Evolutionary conservation across 2,329 filamentous ascomycete genomes (phyloP), one percentile per base, ranked within the genome.

Genomic region (Cercospora janseana): DNA sequence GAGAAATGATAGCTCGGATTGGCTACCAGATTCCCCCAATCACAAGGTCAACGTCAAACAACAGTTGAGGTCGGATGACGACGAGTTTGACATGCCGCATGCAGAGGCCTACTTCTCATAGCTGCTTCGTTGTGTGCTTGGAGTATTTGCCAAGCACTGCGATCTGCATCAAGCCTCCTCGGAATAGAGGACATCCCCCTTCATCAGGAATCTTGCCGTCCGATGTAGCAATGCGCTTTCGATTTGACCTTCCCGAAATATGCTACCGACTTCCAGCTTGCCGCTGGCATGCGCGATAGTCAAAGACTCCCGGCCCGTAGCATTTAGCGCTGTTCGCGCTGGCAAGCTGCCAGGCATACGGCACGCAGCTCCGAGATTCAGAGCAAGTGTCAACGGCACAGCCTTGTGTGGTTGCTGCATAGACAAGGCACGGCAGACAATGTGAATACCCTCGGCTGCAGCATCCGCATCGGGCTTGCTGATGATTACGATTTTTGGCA

Each of bases 401-500:
- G 72, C 70, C 40, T 69, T 69, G 59, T 74, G 72, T 4, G 72
- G 70, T 48, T 73, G 71, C 24, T 63, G 65, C 53, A 72, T 72
- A 4, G 72, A 74, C n/a, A 75, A 55, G 26, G 72, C 72, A 28
- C 73, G 66, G 18, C 72, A 64, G 4, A 73, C 65, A 15, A 75
- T 63, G 49, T 75, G 70, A 4, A 57, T 49, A 9, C 61, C 60
- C 6, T 54, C 18, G 3, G 38, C 44, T 15, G 28, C 35, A 6
- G 44, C 51, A 9, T 26, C 48, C 1, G 27, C 31, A 4, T 20
- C 51, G 5, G 65, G 48, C 40, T 47, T 52, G 70, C 73, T 24
- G 62, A 83, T 73, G 12, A 85, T 68, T 10, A 76, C 78, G 28
- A 87, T 80, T 63, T 87, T 85, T 1, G 84, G 83, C 1, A 86